phyloP scores from a whole-genome alignment of 2,329 filamentous ascomycete genomes.

The Paecilomyces fulvus region DNA sequence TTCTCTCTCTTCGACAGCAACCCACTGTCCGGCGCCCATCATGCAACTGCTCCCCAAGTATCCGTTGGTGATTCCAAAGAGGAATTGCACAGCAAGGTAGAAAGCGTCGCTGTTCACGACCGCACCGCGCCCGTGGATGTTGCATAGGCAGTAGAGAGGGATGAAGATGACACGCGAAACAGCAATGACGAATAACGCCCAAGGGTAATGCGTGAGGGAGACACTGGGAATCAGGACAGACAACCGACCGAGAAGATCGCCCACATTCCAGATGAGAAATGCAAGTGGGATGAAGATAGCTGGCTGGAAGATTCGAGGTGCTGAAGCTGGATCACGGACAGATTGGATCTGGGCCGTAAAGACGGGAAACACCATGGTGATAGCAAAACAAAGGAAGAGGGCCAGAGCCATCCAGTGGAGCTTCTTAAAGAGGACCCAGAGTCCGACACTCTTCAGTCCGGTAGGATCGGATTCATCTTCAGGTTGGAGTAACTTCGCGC shows the following conservation, averaged over 20 bases:
- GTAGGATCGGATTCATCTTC: conserved; percentile 26
- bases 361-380: conserved; percentile 93
- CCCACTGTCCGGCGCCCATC: conserved; percentile 80
- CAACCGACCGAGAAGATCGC: conserved; percentile 72
- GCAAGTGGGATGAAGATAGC: conserved; percentile 79
- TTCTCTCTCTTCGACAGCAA: conserved; percentile 73
- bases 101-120: conserved; percentile 72
- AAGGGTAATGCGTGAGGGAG: conserved; percentile 53
- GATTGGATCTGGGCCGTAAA: conserved; percentile 65
- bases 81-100: conserved; percentile 76
- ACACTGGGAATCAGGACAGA: conserved; percentile 52
- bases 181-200: conserved; percentile 58
- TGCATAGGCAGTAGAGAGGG: conserved; percentile 84
- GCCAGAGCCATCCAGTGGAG: conserved; percentile 69
- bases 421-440: conserved; percentile 64
- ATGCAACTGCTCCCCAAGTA: conserved; percentile 82
- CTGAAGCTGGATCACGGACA: conserved; percentile 27
- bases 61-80: conserved; percentile 79
- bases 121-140: conserved; percentile 69
- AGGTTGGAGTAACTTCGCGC: conserved; percentile 35
- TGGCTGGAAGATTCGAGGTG: conserved; percentile 54
- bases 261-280: conserved; percentile 89
- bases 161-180: conserved; percentile 62
- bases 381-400: conserved; percentile 69
- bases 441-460: conserved; percentile 43